These are phyloP conservation scores for Neovahlkampfia damariscottae DNA, from an alignment of 78 protist genomes.

Conservation along the genomic window DNA sequence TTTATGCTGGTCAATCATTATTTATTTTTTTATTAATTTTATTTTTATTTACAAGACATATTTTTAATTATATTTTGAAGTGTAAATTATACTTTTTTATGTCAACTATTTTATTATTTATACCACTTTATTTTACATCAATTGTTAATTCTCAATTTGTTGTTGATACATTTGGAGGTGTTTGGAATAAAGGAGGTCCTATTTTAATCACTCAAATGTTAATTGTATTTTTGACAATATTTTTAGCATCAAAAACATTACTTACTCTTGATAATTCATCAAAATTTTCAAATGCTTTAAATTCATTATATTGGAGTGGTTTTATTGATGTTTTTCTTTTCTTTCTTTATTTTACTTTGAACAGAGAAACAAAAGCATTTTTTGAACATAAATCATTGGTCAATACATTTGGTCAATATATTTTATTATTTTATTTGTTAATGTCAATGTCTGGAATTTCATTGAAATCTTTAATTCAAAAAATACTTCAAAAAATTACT, in stretches of 20 bases:
- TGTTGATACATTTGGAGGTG: no score
- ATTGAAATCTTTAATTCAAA: background rate
- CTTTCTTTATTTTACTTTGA: background rate
- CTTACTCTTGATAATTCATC: background rate
- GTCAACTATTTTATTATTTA: no score
- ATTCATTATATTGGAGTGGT: background rate
- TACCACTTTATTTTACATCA: no score
- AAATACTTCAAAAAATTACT: background rate
- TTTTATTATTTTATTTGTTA: background rate
- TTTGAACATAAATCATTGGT: background rate
- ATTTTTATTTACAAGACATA: no score
- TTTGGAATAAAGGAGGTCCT: no score
- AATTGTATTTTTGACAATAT: no score
- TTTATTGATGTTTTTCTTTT: background rate
- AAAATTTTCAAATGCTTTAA: background rate
- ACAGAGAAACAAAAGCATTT: background rate
- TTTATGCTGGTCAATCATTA: background rate
- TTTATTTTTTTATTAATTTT: background rate
- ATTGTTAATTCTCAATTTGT: no score
- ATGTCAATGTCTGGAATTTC: background rate
- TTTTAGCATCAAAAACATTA: no score
- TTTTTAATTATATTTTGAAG: no score
- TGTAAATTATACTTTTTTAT: no score
- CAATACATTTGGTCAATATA: background rate
- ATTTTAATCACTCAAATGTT: no score